Conservation (phyloP, 2,329 filamentous ascomycete species). For the Fusarium mangiferae region DNA sequence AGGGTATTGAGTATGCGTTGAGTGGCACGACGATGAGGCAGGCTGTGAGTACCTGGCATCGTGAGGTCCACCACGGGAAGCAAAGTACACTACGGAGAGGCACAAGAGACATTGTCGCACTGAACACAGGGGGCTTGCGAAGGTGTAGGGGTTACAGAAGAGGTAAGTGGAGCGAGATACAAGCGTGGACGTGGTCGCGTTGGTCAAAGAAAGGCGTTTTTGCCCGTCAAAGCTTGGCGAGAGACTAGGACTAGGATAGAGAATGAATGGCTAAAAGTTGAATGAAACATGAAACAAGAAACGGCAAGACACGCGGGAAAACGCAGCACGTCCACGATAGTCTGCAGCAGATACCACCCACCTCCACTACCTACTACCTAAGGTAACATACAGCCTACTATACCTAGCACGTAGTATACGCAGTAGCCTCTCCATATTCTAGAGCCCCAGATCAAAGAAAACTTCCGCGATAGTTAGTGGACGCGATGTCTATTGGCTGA, state of each 20-base stretch:
- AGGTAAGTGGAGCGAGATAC: conserved; percentile 19
- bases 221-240: conserved; percentile 13
- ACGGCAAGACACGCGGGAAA: conserved; percentile 15
- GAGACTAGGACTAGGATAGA: conserved; percentile 23
- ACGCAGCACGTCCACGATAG: conserved; percentile 14
- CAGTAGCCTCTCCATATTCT: conserved; percentile 3
- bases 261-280: conserved; percentile 12
- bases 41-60: not conserved
- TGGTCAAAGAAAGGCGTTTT: conserved; percentile 13
- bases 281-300: conserved; percentile 40
- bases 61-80: not conserved
- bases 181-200: conserved; percentile 13
- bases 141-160: conserved; percentile 4
- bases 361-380: no score
- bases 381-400: no score
- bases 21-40: not conserved
- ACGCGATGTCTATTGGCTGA: conserved; percentile 31
- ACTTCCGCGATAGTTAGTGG: conserved; percentile 11
- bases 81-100: conserved; percentile 22
- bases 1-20: not conserved
- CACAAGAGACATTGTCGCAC: conserved; percentile 1
- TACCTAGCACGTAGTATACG: no score
- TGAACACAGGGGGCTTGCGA: not conserved
- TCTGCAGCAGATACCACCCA: conserved; percentile 11
- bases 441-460: not conserved